Conservation (phyloP, 345 rosid species). For the Salix viminalis region DNA sequence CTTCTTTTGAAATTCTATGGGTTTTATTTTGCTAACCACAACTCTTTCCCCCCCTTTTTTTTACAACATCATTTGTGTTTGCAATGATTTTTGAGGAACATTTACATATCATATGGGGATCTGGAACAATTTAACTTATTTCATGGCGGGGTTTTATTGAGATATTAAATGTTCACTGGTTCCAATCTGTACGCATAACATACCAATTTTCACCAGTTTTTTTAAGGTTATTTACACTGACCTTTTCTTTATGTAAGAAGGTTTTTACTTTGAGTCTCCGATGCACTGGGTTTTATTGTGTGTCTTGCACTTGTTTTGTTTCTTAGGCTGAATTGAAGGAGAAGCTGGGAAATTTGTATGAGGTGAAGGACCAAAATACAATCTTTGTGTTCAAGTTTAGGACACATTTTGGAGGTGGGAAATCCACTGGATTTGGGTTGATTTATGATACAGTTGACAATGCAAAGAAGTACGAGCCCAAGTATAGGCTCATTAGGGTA, state of each 20-base stretch:
- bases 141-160: background rate
- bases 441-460: constrained; percentile 81
- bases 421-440: constrained; percentile 95
- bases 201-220: background rate
- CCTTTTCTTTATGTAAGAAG: background rate
- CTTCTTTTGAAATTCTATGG: background rate
- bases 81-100: background rate
- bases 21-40: background rate
- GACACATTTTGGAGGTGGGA: constrained; percentile 98
- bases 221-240: background rate
- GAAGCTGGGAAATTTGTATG: constrained; percentile 75
- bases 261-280: background rate
- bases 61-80: background rate
- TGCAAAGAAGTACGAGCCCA: constrained; percentile 94
- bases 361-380: constrained; percentile 81
- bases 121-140: background rate
- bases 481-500: constrained; percentile 98
- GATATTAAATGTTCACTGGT: background rate
- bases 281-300: background rate
- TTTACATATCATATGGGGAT: background rate
- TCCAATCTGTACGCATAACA: background rate
- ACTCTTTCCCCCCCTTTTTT: background rate
- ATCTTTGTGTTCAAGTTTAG: constrained; percentile 96
- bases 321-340: constrained; percentile 79
- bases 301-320: background rate